These are phyloP conservation scores for Emmonsiellopsis sp. DNA, from an alignment of 2,329 filamentous ascomycete species.

Conservation along the genomic window DNA sequence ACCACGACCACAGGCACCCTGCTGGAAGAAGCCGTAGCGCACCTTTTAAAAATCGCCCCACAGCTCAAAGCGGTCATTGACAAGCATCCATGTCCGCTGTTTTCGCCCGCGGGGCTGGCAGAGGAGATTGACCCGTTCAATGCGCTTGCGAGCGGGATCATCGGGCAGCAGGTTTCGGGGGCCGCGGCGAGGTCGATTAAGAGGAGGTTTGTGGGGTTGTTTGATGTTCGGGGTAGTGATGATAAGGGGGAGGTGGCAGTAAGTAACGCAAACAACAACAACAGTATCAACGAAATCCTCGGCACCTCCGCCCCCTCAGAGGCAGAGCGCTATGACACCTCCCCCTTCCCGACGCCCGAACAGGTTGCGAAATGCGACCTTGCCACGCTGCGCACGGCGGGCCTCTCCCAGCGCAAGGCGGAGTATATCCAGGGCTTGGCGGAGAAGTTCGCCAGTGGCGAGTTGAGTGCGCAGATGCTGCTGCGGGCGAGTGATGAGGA, in stretches of 20 bases:
- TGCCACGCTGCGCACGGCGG: constrained; percentile 66
- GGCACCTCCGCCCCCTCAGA: neutral
- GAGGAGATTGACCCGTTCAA: constrained; percentile 85
- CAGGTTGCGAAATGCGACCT: constrained; percentile 59
- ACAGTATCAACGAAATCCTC: neutral
- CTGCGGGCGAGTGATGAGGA: constrained; percentile 76
- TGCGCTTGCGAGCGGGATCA: constrained; percentile 74
- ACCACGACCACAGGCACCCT: constrained; percentile 60
- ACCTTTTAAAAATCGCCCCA: constrained; percentile 64
- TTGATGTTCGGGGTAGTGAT: constrained; percentile 35
- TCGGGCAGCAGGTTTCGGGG: constrained; percentile 92
- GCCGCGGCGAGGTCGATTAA: constrained; percentile 87
- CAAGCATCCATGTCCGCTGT: constrained; percentile 66
- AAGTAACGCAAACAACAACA: constrained; percentile 3
- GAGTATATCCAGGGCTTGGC: constrained; percentile 88
- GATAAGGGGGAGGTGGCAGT: neutral
- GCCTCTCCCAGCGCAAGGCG: constrained; percentile 87
- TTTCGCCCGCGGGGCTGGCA: constrained; percentile 71
- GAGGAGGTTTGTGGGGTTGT: constrained; percentile 70
- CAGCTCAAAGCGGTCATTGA: constrained; percentile 65
- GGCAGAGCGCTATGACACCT: constrained; percentile 6
- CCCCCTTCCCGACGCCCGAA: constrained; percentile 65
- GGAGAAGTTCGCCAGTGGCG: constrained; percentile 65
- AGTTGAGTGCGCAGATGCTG: constrained; percentile 67
- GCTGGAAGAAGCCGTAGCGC: constrained; percentile 64